Evolutionary conservation across 1,284 basidiomycete species (phyloP), one percentile per base, ranked within the genome.

Genomic region (Puccinia sorghi): DNA sequence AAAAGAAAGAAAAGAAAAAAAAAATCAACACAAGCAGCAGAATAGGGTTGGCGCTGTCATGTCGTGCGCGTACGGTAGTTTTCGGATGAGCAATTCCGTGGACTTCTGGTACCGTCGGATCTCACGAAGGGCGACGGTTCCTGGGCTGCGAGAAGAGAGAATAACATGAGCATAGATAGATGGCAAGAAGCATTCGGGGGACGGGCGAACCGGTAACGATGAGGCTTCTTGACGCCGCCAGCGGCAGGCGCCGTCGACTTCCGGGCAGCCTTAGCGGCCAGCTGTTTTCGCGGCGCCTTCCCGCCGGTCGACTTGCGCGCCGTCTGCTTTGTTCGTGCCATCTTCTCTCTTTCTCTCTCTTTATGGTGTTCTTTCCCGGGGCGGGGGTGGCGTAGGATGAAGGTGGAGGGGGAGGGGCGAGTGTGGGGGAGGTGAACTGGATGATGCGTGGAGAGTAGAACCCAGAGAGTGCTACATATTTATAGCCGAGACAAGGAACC

Each of bases 271-370:
- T 87, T 86, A 84, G 86, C 86, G 79, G 86, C 86, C 82, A 86
- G 86, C 84, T 88, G 87, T 86, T 88, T 88, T 80, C 87, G 84
- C 79, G 87, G 87, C 50, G 87, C 87, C 84, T 88, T 87, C 12
- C 59, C 59, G 6, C 59, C 88, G 82, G 88, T 89, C 69, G 88
- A 89, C 85, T 89, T 89, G 83, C 89, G 88, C 80, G 89, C 89
- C 83, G 89, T 89, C 87, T 89, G 89, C 88, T 87, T 83, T 50
- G 74, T 79, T 66, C 54, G 80, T 43, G 72, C 76, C 76, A 79
- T 79, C 2, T 32, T 32, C 4, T 32, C 32, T 32, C n/a, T n/a
- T n/a, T n/a, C n/a, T n/a, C n/a, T n/a, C n/a, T 71, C 9, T 50
- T n/a, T n/a, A n/a, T 13, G 15, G 37, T 4, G 20, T 20, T 41